Evolutionary conservation across 2,329 filamentous ascomycete species (phyloP), one percentile per base, ranked within the genome.

Genomic region (Cytospora leucostoma): DNA sequence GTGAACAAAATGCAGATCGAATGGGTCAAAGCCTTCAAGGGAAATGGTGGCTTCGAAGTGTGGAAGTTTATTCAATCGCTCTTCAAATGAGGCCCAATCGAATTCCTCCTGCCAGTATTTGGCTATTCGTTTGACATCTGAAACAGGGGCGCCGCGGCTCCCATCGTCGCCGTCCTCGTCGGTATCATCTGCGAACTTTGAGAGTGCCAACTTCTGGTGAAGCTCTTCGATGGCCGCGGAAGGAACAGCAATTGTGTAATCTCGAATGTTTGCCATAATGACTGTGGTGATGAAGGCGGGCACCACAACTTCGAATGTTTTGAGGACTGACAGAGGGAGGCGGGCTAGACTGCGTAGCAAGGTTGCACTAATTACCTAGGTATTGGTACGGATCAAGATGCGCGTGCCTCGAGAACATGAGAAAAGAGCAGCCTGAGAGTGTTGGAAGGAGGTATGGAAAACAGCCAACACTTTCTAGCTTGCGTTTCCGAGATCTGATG

Each of bases 1-100:
- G 71, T 88, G 84, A 2, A 90, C 71, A 71, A 88, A 89, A 73
- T 91, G 88, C 4, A 91, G 77, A 37, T 86, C 78, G 52, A 89
- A 71, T 0, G 79, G 75, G 1, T 80, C 86, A 68, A 88, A 89
- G 0, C 83, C 85, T 15, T 85, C 79, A 0, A 88, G 79, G 1
- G 76, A 68, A 8, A 90, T 76, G 1, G 69, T 70, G 0, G 82
- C 82, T 1, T 75, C 79, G 72, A 81, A 89, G 53, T 90, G 86
- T 0, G 85, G 83, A 7, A 88, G 72, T 37, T 79, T 63, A 69
- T 91, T 91, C 10, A 91, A 71, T 49, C 79, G 77, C 6, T 77
- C 74, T 72, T 91, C 87, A 21, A 81, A 79, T 37, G 76, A 75
- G 33, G 84, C 79, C 88, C 88, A 91, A 71, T 89, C 81, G 65